Evolutionary conservation across 257 asterid species (phyloP), one percentile per base, ranked within the genome.

Genomic region (Solanum appendiculatum): DNA sequence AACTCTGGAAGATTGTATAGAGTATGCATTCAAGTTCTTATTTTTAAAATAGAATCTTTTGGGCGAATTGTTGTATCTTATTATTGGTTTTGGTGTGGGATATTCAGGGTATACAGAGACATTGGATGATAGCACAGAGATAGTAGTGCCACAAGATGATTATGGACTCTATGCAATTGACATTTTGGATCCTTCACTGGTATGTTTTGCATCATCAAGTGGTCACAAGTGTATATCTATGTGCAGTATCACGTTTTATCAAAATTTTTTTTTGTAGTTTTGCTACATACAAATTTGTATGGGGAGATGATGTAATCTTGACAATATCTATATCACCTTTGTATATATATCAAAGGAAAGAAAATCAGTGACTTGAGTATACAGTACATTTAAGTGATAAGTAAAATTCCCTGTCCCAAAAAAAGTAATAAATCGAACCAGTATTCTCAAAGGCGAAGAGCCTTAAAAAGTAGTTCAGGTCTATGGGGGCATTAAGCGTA

Each of bases 151-250:
- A 46, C 91, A 94, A 91, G 98, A 97, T 94, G 99, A 97, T 92
- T 88, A 94, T 89, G 99, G 99, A 68, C 95, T 97, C 39, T 97
- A 94, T 88, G 98, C 99, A 75, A 95, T 97, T 91, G 98, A 95
- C 90, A 92, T 97, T 88, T 90, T 97, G 93, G 99, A 97, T 91
- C 99, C 99, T 91, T 94, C 99, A 60, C 16, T 88, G 7, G 99
- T 94, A 90, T 90, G 96, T 74, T 31, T 84, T 87, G 86, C 46
- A 54, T 44, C 20, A 34, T 23, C 66, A 21, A 54, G n/a, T 25
- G 40, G 21, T 60, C 20, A 23, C 20, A 27, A 66, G 69, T 75
- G 37, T 37, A 42, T 44, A 54, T 31, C 21, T 86, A 70, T 37
- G 20, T 54, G 29, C 44, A 46, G 64, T 44, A 75, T 56, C 36